Conservation (phyloP, 192 early-diverging fungal genomes). For the Linnemannia hyalina region DNA sequence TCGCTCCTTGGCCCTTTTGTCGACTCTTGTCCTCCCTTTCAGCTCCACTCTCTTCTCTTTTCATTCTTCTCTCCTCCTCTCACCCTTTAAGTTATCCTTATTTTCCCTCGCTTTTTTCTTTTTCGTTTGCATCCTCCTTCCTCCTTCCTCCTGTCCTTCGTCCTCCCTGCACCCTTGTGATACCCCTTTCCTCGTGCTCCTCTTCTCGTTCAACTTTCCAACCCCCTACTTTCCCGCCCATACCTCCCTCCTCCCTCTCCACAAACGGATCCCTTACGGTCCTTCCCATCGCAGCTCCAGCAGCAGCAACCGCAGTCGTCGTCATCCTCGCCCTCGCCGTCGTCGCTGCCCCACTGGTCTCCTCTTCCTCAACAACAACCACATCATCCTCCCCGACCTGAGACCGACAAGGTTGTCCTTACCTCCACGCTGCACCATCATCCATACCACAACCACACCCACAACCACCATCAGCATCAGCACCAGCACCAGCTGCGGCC, state of each 20-base stretch:
- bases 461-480: background rate
- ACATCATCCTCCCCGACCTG: background rate
- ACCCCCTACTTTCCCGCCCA: background rate
- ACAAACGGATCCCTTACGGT: slow-evolving; percentile 2
- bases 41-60: background rate
- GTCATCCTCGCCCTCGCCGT: background rate
- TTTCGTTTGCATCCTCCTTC: background rate
- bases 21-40: background rate
- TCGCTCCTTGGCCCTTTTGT: too few relatives aligned
- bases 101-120: slow-evolving; percentile 13
- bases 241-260: background rate
- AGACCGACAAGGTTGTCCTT: slow-evolving; percentile 22
- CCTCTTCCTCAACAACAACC: background rate
- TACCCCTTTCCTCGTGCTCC: background rate
- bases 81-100: background rate
- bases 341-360: background rate
- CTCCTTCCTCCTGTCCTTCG: background rate
- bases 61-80: background rate
- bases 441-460: slow-evolving; percentile 1
- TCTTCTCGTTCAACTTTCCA: background rate
- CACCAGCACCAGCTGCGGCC: background rate
- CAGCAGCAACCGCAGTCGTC: background rate
- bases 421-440: background rate
- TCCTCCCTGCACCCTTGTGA: background rate
- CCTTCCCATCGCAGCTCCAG: background rate